Evolutionary conservation across 2,329 filamentous ascomycete genomes (phyloP), one percentile per base, ranked within the genome.

Genomic region (Penicillium sp.): DNA sequence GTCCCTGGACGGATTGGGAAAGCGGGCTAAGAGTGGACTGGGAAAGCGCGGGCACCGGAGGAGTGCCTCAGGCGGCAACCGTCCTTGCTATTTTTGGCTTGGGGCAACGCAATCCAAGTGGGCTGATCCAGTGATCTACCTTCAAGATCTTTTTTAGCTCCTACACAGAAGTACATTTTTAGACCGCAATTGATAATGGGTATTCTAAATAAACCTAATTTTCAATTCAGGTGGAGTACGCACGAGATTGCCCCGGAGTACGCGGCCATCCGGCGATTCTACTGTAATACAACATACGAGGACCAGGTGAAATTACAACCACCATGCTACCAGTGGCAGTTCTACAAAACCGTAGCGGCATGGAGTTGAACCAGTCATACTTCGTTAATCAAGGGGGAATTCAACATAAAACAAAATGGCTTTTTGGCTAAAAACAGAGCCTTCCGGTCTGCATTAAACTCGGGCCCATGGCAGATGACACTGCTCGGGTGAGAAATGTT

Each of bases 351-450:
- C 52, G 47, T 47, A 51, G 54, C 53, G 52, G 55, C 39, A 58
- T 59, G 57, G 64, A 67, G 65, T 58, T 62, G 65, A 69, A 70
- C 66, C 66, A 67, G 66, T 72, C 66, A 70, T 72, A 73, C 71
- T 74, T 74, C 71, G 70, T 73, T 74, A 70, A 67, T 52, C 63
- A 58, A 66, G 65, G 64, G 68, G 65, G 63, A 69, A 68, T 65
- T 59, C 64, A 67, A 66, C 62, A 69, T 65, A 65, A 67, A 69
- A 68, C 63, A 67, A 67, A 62, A 69, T 65, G 64, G 65, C 65
- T 68, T 72, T 73, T 73, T 73, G 68, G 70, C 69, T 73, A 73
- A 71, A 66, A 71, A 69, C 70, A 66, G 66, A 73, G 66, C 69
- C 68, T 64, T 64, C 64, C 63, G 66, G 71, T 69, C 67, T 68